These are phyloP conservation scores for Caryopteris hybrid DNA, from an alignment of 305 asterid species.

Conservation along the genomic window DNA sequence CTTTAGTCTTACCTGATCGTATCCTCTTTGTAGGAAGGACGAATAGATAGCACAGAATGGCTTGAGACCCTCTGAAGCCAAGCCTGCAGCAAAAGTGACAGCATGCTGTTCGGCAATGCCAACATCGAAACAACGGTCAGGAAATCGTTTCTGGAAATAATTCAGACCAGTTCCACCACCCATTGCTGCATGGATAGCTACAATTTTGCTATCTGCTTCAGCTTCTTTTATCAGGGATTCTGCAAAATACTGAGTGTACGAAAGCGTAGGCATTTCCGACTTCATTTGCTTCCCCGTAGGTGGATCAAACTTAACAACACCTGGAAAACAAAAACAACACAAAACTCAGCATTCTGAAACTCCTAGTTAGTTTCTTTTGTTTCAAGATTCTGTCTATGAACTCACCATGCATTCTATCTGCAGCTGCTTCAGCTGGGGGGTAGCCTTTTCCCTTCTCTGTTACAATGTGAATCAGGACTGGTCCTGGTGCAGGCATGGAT, in stretches of 20 bases:
- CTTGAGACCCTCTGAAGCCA: slow-evolving; percentile 76
- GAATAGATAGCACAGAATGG: slow-evolving; percentile 87
- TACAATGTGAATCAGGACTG: slow-evolving; percentile 67
- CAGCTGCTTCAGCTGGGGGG: slow-evolving; percentile 73
- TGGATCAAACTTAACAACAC: slow-evolving; percentile 77
- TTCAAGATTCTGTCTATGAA: neutral
- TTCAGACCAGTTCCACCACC: slow-evolving; percentile 85
- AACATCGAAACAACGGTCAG: slow-evolving; percentile 67
- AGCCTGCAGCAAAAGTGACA: slow-evolving; percentile 80
- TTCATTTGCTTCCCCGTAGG: slow-evolving; percentile 65
- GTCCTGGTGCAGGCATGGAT: slow-evolving; percentile 76
- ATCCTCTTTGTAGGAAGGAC: slow-evolving; percentile 74
- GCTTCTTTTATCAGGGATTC: slow-evolving; percentile 77
- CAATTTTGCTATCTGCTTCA: slow-evolving; percentile 50
- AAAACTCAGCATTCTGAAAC: neutral
- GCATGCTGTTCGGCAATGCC: slow-evolving; percentile 92
- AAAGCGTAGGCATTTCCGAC: slow-evolving; percentile 44
- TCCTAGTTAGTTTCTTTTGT: neutral
- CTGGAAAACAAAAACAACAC: slow-evolving; percentile 25
- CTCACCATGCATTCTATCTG: slow-evolving; percentile 78
- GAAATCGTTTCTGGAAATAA: slow-evolving; percentile 58
- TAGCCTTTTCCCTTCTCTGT: slow-evolving; percentile 84
- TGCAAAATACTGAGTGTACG: slow-evolving; percentile 71
- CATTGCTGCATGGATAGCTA: slow-evolving; percentile 85
- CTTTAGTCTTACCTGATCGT: slow-evolving; percentile 56